A percentile compares a stretch with the other conserved stretches of the same genome.
phyloP scores from a whole-genome alignment of 495 filamentous ascomycete species.

The Annulohypoxylon moriforme region DNA sequence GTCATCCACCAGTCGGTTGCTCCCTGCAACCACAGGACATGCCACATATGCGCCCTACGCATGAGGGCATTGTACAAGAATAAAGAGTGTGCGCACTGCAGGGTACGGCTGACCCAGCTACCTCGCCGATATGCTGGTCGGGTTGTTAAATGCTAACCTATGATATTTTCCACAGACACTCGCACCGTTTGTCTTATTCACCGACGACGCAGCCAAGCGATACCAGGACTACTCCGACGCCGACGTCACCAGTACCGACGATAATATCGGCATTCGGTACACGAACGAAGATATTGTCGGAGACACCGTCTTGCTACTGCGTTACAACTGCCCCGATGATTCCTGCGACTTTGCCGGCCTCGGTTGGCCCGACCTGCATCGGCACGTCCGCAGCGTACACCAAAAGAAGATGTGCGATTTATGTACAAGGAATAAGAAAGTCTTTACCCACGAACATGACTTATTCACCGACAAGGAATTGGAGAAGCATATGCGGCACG shows the following conservation, averaged over 20 bases:
- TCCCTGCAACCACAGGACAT: constrained; percentile 94
- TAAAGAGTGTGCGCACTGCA: constrained; percentile 92
- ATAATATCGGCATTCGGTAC: constrained; percentile 89
- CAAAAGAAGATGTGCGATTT: constrained; percentile 93
- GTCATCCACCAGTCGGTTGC: constrained; percentile 86
- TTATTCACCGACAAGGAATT: constrained; percentile 87
- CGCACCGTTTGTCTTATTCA: constrained; percentile 89
- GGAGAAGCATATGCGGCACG: constrained; percentile 86
- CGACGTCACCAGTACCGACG: constrained; percentile 80
- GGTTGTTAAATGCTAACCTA: constrained; percentile 44
- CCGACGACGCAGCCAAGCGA: constrained; percentile 79
- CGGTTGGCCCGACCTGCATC: constrained; percentile 92
- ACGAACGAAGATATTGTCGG: constrained; percentile 86
- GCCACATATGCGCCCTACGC: constrained; percentile 92
- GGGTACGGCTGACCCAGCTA: constrained; percentile 67
- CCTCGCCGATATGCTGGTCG: background rate
- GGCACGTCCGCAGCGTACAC: constrained; percentile 85
- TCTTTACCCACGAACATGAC: constrained; percentile 97
- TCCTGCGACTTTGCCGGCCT: constrained; percentile 90
- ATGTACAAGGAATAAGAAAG: constrained; percentile 94
- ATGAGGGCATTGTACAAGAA: constrained; percentile 94
- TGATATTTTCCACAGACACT: constrained; percentile 66
- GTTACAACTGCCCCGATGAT: constrained; percentile 92
- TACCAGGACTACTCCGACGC: constrained; percentile 81
- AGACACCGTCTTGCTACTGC: constrained; percentile 86